Evolutionary conservation across 148 eudicot species (phyloP).

Genomic region (Polygonum aviculare): DNA sequence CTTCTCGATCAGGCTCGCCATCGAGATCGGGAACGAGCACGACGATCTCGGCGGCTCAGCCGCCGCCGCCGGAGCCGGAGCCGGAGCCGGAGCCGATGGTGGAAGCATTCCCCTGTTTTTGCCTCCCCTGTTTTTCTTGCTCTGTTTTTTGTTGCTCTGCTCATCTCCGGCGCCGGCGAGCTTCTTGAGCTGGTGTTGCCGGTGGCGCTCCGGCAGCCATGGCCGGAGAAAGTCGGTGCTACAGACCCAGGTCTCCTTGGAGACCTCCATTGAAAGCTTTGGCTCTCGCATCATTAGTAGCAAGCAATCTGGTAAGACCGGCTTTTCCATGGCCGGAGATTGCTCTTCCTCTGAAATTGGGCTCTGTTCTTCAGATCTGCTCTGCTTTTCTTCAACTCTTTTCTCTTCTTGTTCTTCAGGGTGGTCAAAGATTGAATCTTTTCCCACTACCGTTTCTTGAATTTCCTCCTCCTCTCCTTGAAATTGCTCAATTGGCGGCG

Average conservation of each 20-base stretch:
- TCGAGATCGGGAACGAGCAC: conserved; percentile 61
- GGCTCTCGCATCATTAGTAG: conserved; percentile 91
- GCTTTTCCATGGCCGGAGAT: conserved; percentile 12
- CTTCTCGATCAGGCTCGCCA: conserved; percentile 65
- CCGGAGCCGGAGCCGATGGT: conserved; percentile 13
- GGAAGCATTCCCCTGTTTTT: background rate
- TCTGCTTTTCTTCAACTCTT: background rate
- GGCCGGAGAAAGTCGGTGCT: conserved; percentile 56
- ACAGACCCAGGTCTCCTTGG: conserved; percentile 90
- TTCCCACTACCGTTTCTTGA: background rate
- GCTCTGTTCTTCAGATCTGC: conserved; percentile 6
- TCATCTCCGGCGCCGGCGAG: conserved; percentile 16
- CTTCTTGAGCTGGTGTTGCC: conserved; percentile 9
- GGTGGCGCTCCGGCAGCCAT: conserved; percentile 45
- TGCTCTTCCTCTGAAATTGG: conserved; percentile 1
- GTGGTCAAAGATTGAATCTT: background rate
- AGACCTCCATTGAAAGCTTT: conserved; percentile 93
- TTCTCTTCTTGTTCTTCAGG: background rate
- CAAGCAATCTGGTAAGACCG: conserved; percentile 80
- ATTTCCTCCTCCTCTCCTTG: conserved; percentile 14
- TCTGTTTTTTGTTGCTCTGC: conserved; percentile 20
- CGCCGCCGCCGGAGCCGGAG: conserved; percentile 7
- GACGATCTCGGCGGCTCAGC: conserved; percentile 62
- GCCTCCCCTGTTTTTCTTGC: background rate
- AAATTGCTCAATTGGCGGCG: background rate